phyloP scores from a whole-genome alignment of 495 filamentous ascomycete species.

The Pyronema omphalodes region DNA sequence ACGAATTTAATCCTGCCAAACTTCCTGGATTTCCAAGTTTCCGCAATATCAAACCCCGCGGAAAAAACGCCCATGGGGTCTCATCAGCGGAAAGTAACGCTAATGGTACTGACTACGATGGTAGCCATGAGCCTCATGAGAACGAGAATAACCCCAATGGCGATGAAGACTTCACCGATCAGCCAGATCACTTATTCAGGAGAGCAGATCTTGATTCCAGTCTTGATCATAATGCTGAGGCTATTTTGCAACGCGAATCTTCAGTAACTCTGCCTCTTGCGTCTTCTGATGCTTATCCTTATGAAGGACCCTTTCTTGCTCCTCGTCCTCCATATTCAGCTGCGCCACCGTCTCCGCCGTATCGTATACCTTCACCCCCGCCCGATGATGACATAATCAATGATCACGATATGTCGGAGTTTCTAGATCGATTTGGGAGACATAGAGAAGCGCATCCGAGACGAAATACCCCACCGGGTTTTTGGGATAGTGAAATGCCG shows the following conservation, averaged over 20 bases:
- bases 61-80: too few relatives aligned
- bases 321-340: too few relatives aligned
- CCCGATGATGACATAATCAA: too few relatives aligned
- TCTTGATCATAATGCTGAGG: conserved; percentile 32
- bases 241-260: too few relatives aligned
- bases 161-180: conserved; percentile 25
- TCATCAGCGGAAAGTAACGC: too few relatives aligned
- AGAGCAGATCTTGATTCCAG: conserved; percentile 25
- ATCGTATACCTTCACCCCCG: too few relatives aligned
- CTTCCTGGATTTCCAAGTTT: neutral
- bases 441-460: conserved; percentile 61
- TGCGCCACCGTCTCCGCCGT: too few relatives aligned
- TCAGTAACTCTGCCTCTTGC: conserved; percentile 13
- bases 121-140: too few relatives aligned
- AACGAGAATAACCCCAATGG: conserved; percentile 18
- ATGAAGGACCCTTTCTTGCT: too few relatives aligned
- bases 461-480: conserved; percentile 56
- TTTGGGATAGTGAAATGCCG: conserved; percentile 80
- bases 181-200: neutral
- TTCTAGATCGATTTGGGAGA: conserved; percentile 55
- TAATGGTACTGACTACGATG: too few relatives aligned
- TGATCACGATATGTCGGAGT: conserved; percentile 19
- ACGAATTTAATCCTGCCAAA: neutral
- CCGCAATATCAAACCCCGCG: neutral
- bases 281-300: too few relatives aligned